Conservation (phyloP, 805 yeast genomes). For the Yarrowia bubula region DNA sequence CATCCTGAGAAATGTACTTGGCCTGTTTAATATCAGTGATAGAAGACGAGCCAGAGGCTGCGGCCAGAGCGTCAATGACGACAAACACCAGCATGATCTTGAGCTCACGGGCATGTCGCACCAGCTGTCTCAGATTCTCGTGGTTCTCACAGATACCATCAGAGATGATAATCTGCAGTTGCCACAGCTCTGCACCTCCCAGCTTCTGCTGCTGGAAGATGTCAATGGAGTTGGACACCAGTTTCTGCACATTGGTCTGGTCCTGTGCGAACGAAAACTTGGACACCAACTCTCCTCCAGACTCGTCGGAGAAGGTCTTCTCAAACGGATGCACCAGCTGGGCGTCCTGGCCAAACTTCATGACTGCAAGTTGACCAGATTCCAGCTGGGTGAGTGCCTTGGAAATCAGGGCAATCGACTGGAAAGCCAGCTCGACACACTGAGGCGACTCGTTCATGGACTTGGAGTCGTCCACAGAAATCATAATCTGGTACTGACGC, state of each 20-base stretch:
- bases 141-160: slow-evolving; percentile 99
- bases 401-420: slow-evolving; percentile 88
- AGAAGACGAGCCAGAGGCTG: slow-evolving; percentile 52
- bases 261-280: slow-evolving; percentile 90
- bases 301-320: slow-evolving; percentile 74
- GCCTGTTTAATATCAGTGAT: slow-evolving; percentile 95
- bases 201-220: slow-evolving; percentile 61
- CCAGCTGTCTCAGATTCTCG: slow-evolving; percentile 73
- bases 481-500: slow-evolving; percentile 95
- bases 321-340: slow-evolving; percentile 87
- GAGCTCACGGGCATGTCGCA: slow-evolving; percentile 87
- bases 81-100: slow-evolving; percentile 94
- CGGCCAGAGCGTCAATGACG: slow-evolving; percentile 75
- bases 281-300: slow-evolving; percentile 81
- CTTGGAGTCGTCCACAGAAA: slow-evolving; percentile 94
- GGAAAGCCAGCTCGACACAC: slow-evolving; percentile 87
- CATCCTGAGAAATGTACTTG: slow-evolving; percentile 58
- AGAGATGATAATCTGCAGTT: slow-evolving; percentile 83
- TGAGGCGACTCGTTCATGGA: slow-evolving; percentile 89
- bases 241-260: slow-evolving; percentile 74
- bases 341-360: slow-evolving; percentile 82
- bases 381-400: slow-evolving; percentile 92
- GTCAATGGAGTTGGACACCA: slow-evolving; percentile 68
- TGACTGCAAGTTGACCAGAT: slow-evolving; percentile 87
- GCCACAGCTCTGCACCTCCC: slow-evolving; percentile 68